Conservation (phyloP, 2,329 filamentous ascomycete species). For the Diplocarpon mali region DNA sequence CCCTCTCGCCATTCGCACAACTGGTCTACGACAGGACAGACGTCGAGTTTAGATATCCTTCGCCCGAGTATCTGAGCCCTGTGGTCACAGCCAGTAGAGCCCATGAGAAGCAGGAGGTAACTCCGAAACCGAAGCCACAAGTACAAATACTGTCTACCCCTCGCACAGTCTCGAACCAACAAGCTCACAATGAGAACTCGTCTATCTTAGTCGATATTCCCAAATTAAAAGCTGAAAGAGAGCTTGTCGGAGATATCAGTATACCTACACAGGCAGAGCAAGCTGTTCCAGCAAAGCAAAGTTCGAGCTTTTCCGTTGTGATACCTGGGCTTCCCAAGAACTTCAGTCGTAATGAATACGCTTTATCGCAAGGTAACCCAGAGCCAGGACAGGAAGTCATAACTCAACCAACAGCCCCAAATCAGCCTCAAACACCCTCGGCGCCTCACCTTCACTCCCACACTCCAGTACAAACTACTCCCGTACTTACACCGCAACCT, state of each 20-base stretch:
- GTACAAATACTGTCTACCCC: neutral
- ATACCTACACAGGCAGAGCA: neutral
- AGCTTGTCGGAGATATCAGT: neutral
- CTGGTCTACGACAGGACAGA: slow-evolving; percentile 25
- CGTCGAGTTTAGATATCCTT: slow-evolving; percentile 21
- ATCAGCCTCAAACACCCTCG: neutral
- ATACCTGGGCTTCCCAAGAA: slow-evolving; percentile 19
- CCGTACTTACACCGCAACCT: neutral
- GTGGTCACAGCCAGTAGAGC: neutral
- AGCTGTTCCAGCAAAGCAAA: slow-evolving; percentile 30
- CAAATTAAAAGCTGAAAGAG: neutral
- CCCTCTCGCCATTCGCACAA: slow-evolving; percentile 25
- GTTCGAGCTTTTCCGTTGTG: slow-evolving; percentile 18
- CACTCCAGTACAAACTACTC: neutral
- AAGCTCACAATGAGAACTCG: slow-evolving; percentile 13
- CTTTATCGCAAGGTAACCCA: slow-evolving; percentile 20
- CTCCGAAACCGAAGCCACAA: slow-evolving; percentile 13
- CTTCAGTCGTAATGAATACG: slow-evolving; percentile 17
- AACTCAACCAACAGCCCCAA: neutral
- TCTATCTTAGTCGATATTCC: slow-evolving; percentile 8
- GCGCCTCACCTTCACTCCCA: slow-evolving; percentile 30
- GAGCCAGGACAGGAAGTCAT: neutral
- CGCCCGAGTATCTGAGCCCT: slow-evolving; percentile 14
- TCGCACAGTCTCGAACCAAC: slow-evolving; percentile 4
- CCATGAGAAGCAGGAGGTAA: neutral